Conservation (phyloP, 108 stramenopile genomes). For the Skeletonema menzelii region DNA sequence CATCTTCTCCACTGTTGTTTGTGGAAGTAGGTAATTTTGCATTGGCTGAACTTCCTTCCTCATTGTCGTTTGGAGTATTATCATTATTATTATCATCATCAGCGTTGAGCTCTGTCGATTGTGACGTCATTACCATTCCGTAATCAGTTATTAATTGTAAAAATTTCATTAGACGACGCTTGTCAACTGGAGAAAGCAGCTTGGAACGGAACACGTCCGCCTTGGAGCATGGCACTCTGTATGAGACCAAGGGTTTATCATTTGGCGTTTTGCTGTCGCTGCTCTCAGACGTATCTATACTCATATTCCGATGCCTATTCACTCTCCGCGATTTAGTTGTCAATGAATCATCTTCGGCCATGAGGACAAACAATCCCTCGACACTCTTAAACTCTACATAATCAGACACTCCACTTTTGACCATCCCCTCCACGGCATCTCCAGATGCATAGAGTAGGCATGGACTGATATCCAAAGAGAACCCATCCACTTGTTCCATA, state of each 20-base stretch:
- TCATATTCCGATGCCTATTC: conserved; percentile 5
- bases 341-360: conserved; percentile 25
- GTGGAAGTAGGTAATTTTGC: not conserved
- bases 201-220: conserved; percentile 85
- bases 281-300: not conserved
- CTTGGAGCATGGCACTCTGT: conserved; percentile 86
- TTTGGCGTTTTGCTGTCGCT: not conserved
- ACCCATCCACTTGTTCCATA: conserved; percentile 14
- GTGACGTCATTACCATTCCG: conserved; percentile 43
- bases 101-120: not conserved
- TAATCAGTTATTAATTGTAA: conserved; percentile 85
- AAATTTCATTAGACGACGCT: conserved; percentile 92
- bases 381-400: conserved; percentile 89
- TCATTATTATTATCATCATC: not conserved
- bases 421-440: conserved; percentile 72
- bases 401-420: conserved; percentile 81
- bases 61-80: not conserved
- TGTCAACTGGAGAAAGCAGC: conserved; percentile 82
- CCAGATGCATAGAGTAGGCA: conserved; percentile 66
- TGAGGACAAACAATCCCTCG: conserved; percentile 63
- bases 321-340: conserved; percentile 4
- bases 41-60: not conserved
- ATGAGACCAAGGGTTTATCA: conserved; percentile 29
- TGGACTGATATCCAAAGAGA: conserved; percentile 73
- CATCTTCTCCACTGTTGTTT: conserved; percentile 34